Conservation (phyloP, 2,329 filamentous ascomycete genomes). For the Epichloe aotearoae region DNA sequence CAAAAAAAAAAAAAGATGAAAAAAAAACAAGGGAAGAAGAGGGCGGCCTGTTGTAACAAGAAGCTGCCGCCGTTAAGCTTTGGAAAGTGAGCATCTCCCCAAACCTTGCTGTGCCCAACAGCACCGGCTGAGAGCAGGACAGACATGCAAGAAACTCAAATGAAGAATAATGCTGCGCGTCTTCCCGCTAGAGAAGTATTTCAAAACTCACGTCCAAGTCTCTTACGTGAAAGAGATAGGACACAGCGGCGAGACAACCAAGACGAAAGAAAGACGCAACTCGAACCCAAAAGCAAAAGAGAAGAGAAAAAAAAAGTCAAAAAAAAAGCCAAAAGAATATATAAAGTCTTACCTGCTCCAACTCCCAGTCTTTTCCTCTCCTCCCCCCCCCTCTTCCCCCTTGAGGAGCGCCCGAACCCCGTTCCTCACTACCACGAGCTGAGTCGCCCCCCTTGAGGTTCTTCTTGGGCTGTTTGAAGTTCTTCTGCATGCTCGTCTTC, state of each 20-base stretch:
- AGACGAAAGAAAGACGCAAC: background rate
- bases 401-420: slow-evolving; percentile 47
- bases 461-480: slow-evolving; percentile 41
- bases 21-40: too few relatives aligned
- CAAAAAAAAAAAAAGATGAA: background rate
- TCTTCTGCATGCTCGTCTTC: slow-evolving; percentile 42
- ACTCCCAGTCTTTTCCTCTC: slow-evolving; percentile 65
- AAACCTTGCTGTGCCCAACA: background rate
- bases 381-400: slow-evolving; percentile 61
- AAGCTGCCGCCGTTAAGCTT: background rate
- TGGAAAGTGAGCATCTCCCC: background rate
- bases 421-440: slow-evolving; percentile 64
- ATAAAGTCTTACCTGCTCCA: slow-evolving; percentile 55
- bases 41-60: background rate
- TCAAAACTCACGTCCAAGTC: too few relatives aligned
- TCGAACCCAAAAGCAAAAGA: background rate
- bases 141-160: background rate
- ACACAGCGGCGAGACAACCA: background rate
- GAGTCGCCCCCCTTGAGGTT: slow-evolving; percentile 27
- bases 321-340: slow-evolving; percentile 1
- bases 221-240: too few relatives aligned
- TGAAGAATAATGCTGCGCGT: too few relatives aligned
- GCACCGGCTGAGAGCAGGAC: background rate
- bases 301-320: slow-evolving; percentile 3
- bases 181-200: too few relatives aligned